Conservation (phyloP, 345 rosid genomes). For the Gossypium longicalyx region DNA sequence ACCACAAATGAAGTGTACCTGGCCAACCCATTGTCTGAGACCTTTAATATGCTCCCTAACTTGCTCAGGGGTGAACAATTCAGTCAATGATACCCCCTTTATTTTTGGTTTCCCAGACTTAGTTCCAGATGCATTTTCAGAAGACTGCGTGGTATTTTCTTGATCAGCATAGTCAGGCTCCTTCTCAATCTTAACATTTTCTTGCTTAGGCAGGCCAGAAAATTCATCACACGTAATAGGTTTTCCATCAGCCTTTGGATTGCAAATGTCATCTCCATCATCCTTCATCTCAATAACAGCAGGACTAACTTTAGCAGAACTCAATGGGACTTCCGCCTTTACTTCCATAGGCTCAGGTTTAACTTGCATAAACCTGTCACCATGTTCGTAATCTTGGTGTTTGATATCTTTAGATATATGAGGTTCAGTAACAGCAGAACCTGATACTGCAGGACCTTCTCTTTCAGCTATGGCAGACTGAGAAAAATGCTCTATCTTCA, state of each 20-base stretch:
- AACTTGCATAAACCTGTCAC: constrained; percentile 34
- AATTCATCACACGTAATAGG: constrained; percentile 28
- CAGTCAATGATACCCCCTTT: constrained; percentile 93
- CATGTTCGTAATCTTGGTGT: constrained; percentile 41
- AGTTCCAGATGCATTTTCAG: constrained; percentile 42
- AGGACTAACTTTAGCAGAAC: constrained; percentile 51
- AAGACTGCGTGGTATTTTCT: constrained; percentile 45
- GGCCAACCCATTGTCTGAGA: constrained; percentile 98
- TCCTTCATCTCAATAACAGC: constrained; percentile 45
- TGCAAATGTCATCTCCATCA: constrained; percentile 38
- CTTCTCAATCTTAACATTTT: constrained; percentile 45
- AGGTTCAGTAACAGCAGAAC: constrained; percentile 34
- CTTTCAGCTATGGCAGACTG: constrained; percentile 39
- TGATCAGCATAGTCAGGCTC: constrained; percentile 47
- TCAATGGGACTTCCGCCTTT: constrained; percentile 46
- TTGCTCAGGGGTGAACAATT: constrained; percentile 97
- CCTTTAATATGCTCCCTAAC: constrained; percentile 86
- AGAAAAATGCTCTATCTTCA: constrained; percentile 68
- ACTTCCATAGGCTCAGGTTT: constrained; percentile 56
- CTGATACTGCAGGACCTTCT: constrained; percentile 42
- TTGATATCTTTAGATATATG: constrained; percentile 39
- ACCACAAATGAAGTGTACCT: constrained; percentile 37
- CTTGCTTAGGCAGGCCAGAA: constrained; percentile 38
- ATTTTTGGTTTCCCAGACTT: constrained; percentile 94
- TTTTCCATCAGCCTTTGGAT: constrained; percentile 43